These are phyloP conservation scores for Ceratobasidium sp. DNA, from an alignment of 1,284 basidiomycete genomes.

Conservation along the genomic window DNA sequence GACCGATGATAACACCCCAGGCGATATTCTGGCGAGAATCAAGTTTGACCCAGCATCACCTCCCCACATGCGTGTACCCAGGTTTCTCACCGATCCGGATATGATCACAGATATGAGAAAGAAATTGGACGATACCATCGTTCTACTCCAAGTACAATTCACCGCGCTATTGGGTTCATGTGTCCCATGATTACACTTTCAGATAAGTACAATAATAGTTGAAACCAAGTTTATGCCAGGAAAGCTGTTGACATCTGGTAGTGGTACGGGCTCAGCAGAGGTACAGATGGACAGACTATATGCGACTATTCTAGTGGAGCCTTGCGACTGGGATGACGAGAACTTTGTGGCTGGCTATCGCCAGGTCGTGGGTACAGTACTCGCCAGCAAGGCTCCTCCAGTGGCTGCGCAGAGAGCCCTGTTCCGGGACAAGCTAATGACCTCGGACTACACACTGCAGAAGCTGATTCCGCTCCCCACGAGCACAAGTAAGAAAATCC, in stretches of 20 bases:
- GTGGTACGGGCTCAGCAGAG: constrained; percentile 32
- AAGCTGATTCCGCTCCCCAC: constrained; percentile 22
- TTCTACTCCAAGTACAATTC: neutral
- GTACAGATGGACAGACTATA: constrained; percentile 51
- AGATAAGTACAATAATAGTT: neutral
- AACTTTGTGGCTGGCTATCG: constrained; percentile 50
- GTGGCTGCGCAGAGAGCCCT: neutral
- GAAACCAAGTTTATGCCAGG: neutral
- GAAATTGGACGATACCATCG: neutral
- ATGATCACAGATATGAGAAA: constrained; percentile 17
- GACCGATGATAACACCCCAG: neutral
- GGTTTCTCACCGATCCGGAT: neutral
- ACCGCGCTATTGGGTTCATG: neutral
- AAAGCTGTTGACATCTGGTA: neutral
- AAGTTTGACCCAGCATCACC: neutral
- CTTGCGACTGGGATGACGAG: constrained; percentile 50
- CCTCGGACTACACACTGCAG: constrained; percentile 3
- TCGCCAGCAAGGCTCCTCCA: constrained; percentile 41
- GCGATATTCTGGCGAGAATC: neutral
- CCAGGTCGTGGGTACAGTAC: constrained; percentile 49
- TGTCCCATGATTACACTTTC: neutral
- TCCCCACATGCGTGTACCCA: neutral
- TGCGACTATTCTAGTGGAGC: constrained; percentile 49
- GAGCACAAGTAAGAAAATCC: neutral
- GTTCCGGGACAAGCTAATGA: neutral